Conservation (phyloP, 352 stramenopile species). For the Phytopythium chamaehyphon region DNA sequence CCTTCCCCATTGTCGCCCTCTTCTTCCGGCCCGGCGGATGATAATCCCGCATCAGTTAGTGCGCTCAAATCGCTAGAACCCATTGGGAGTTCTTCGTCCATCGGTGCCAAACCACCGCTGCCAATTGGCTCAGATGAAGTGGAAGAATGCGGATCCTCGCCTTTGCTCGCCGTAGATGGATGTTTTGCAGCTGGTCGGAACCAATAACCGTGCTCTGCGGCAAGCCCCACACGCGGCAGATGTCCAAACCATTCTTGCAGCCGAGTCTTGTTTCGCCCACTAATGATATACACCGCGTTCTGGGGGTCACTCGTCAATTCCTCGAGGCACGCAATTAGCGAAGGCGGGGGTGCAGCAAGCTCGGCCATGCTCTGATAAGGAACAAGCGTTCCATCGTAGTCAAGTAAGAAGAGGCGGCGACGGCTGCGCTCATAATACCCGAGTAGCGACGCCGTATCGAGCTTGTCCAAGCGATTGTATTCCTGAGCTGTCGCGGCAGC, state of each 20-base stretch:
- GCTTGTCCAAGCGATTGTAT: conserved; percentile 84
- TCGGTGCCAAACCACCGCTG: not conserved
- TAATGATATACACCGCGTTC: conserved; percentile 86
- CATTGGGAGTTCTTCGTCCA: conserved; percentile 13
- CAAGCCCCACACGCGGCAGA: conserved; percentile 66
- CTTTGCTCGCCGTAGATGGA: conserved; percentile 14
- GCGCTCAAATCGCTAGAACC: not conserved
- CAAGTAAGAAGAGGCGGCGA: conserved; percentile 75
- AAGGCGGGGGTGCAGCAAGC: conserved; percentile 50
- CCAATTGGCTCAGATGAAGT: conserved; percentile 3
- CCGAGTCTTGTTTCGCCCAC: conserved; percentile 69
- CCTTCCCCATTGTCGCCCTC: conserved; percentile 11
- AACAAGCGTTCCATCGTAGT: conserved; percentile 85
- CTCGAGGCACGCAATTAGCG: conserved; percentile 59
- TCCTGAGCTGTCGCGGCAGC: conserved; percentile 70
- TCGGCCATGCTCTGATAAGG: conserved; percentile 79
- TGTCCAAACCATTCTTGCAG: conserved; percentile 82
- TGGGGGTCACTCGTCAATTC: conserved; percentile 62
- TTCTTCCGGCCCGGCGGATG: not conserved
- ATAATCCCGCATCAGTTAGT: not conserved
- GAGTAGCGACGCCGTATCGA: conserved; percentile 79
- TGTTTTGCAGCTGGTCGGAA: conserved; percentile 69
- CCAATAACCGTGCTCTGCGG: conserved; percentile 81
- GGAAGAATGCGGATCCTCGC: not conserved
- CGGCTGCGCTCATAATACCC: conserved; percentile 83